phyloP scores from a whole-genome alignment of 2,329 filamentous ascomycete genomes.

The Sporothrix dimorphospora region DNA sequence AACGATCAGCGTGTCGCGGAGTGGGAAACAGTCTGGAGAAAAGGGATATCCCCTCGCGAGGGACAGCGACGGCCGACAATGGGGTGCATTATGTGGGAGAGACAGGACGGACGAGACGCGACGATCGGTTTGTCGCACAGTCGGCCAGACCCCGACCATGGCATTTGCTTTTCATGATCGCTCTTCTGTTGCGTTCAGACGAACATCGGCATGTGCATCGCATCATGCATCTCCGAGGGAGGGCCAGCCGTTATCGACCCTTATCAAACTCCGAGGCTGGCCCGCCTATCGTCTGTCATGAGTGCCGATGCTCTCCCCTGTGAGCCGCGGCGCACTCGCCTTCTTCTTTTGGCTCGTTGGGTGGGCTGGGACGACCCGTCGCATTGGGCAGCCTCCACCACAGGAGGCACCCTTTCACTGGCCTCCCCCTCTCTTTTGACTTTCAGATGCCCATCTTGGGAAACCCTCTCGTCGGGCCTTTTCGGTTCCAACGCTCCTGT shows the following conservation, averaged over 20 bases:
- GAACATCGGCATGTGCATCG: conserved; percentile 3
- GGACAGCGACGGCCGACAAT: not conserved
- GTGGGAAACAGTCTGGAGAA: not conserved
- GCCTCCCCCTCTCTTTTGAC: not conserved
- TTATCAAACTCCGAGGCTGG: not conserved
- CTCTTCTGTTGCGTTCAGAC: not conserved
- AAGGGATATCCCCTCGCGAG: not conserved
- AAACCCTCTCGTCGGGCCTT: conserved; percentile 24
- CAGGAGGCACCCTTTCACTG: no score
- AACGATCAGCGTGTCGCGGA: not conserved
- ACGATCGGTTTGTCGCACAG: not conserved
- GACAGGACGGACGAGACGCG: not conserved
- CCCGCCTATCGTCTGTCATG: not conserved
- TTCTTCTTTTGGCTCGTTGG: conserved; percentile 1
- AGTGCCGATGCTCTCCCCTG: not conserved
- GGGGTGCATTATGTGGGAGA: not conserved
- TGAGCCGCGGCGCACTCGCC: conserved; percentile 11
- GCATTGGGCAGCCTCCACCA: conserved; percentile 5
- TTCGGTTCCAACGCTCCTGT: not conserved
- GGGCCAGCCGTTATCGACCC: not conserved
- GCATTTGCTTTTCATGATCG: not conserved
- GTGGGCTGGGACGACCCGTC: conserved; percentile 9
- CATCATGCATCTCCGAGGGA: conserved; percentile 1
- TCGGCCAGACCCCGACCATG: not conserved
- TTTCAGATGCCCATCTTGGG: conserved; percentile 22